These are phyloP conservation scores for Argentina anserina DNA, from an alignment of 306 rosid genomes.

Conservation along the genomic window DNA sequence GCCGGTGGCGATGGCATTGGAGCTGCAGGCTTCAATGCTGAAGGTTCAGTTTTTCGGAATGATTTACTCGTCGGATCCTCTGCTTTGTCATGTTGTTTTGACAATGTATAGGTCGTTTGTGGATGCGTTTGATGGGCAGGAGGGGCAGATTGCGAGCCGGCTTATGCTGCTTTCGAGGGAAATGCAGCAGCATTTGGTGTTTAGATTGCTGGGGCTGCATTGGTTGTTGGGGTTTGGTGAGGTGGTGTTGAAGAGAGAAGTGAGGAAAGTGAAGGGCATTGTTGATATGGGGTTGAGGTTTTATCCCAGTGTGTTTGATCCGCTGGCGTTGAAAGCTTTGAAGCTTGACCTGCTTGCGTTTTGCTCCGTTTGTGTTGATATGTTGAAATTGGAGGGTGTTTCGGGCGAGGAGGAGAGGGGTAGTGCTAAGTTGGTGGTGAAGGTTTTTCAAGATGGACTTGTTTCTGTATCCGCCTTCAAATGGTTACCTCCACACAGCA, in stretches of 20 bases:
- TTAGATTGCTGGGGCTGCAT: constrained; percentile 76
- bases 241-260: constrained; percentile 39
- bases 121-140: constrained; percentile 85
- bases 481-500: constrained; percentile 79
- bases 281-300: constrained; percentile 42
- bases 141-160: constrained; percentile 53
- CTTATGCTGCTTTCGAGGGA: constrained; percentile 68
- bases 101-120: constrained; percentile 59
- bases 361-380: constrained; percentile 35
- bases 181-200: constrained; percentile 65
- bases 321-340: constrained; percentile 83
- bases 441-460: constrained; percentile 69
- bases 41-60: constrained; percentile 90
- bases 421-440: constrained; percentile 41
- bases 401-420: constrained; percentile 24
- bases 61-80: constrained; percentile 77
- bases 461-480: constrained; percentile 83
- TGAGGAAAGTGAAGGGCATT: constrained; percentile 32
- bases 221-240: constrained; percentile 84
- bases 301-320: constrained; percentile 77
- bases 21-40: constrained; percentile 83
- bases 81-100: constrained; percentile 77
- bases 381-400: constrained; percentile 34
- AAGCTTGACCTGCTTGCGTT: constrained; percentile 87
- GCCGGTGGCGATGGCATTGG: constrained; percentile 71